Evolutionary conservation across 441 rosid species (phyloP), one percentile per base, ranked within the genome.

Genomic region (Brassica balearica): DNA sequence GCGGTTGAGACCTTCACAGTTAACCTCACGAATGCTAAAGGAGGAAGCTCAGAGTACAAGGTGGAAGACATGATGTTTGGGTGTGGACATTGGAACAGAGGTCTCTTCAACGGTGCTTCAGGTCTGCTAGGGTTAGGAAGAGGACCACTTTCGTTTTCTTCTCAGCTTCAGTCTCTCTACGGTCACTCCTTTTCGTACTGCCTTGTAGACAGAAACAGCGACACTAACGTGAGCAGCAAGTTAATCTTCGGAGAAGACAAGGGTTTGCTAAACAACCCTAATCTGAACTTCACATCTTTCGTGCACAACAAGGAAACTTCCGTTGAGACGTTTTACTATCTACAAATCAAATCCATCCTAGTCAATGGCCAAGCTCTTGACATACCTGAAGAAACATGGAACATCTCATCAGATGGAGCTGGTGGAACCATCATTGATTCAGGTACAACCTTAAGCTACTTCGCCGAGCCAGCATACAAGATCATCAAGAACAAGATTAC

Each of bases 401-500:
- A 70, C 8, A 36, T 90, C 38, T 83, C 91, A 0, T 53, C 85
- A 0, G 89, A 86, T 1, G 89, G 95, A 14, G 67, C 85, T 6
- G 95, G 95, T 3, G 98, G 98, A 6, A 93, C 95, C 9, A 93
- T 93, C 71, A 88, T 93, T 8, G 98, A 91, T 77, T 93, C 98
- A 0, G 98, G 96, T 9, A 91, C 98, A 1, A 93, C 98, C 3
- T 85, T 93, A 1, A 91, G 88, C 76, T 93, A 93, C 72, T 93
- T 93, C 66, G 83, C 92, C 0, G 92, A 90, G 32, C 98, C 96
- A 0, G 91, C 89, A 62, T 90, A 86, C 68, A 74, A 81, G 74
- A 85, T 86, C 25, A 91, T 93, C 62, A 88, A 77, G 74, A 84
- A 89, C 22, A 92, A 91, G 61, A 85, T 93, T 69, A 55, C 82